Base-by-base conservation (phyloP, 306 rosid species). In the Cucumis hystrix region DNA sequence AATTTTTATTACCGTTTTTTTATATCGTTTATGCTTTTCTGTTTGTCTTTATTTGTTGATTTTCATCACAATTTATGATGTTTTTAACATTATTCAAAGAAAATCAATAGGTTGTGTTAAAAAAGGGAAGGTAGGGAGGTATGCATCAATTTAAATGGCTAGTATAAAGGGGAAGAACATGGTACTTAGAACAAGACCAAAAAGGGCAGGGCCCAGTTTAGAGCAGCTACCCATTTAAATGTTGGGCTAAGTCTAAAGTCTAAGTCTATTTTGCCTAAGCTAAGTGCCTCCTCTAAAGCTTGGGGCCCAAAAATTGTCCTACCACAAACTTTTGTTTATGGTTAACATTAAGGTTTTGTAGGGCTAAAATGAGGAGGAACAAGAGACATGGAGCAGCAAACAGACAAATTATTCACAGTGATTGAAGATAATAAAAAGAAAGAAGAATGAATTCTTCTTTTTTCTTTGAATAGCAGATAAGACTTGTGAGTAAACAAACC, bases 401-500 rank as follows among this genome's bases (percentile, higher is more conserved):
- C 20, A 63, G 69, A 63, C 69, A 63, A 63, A 63, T 33, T 30
- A 60, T 10, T 23, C 40, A 25, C 0, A 61, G 40, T 28, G 67
- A 14, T 28, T 37, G 47, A 37, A 39, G 25, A 65, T 17, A 65
- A 33, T 33, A 33, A 33, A 37, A 13, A 35, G 8, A 35, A 30
- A 40, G 30, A 40, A 37, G 47, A 62, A 11, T 62, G 20, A 12
- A 14, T 16, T 6, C 12, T 57, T 18, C 1, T 33, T 7, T 16
- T 15, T 7, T 15, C 4, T 17, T 11, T 8, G 71, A 16, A 16
- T 35, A 6, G 54, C 28, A 43, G 75, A 49, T 16, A 17, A 20
- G 57, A 47, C 54, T 47, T 47, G 5, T 10, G 54, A 41, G 51
- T 25, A 69, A 69, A 81, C 89, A 60, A 88, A 95, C 99, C 99